Evolutionary conservation across 495 filamentous ascomycete genomes (phyloP).

Genomic region (Podospora fimiseda): DNA sequence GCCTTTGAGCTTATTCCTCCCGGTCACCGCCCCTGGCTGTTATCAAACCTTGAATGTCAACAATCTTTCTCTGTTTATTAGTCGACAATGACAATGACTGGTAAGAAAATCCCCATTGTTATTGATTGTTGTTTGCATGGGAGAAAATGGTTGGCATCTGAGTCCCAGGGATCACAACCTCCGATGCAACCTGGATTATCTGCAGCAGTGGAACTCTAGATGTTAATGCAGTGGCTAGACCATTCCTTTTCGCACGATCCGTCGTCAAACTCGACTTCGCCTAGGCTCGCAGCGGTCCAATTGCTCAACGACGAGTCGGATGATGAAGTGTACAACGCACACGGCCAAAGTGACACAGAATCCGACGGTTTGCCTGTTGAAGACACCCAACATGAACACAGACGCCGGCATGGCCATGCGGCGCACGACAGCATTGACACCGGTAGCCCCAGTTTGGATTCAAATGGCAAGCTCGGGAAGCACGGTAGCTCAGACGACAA

Average conservation of each 20-base stretch:
- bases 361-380: conserved; percentile 17
- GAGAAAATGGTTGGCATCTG: background rate
- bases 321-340: conserved; percentile 24
- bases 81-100: background rate
- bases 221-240: conserved; percentile 12
- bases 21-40: too few species aligned
- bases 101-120: background rate
- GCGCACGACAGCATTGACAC: conserved; percentile 1
- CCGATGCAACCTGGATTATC: background rate
- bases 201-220: conserved; percentile 7
- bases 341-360: conserved; percentile 24
- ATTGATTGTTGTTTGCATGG: background rate
- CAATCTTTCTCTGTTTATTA: too few species aligned
- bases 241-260: conserved; percentile 18
- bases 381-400: conserved; percentile 6
- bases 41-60: too few species aligned
- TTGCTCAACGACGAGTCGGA: conserved; percentile 25
- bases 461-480: conserved; percentile 9
- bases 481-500: background rate
- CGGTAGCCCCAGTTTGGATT: conserved; percentile 2
- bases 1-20: too few species aligned
- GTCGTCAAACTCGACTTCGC: conserved; percentile 26
- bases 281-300: conserved; percentile 19
- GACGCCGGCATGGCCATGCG: background rate
- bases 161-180: background rate